These are phyloP conservation scores for Pseudohalonectria lignicola DNA, from an alignment of 2,329 filamentous ascomycete genomes.

Conservation along the genomic window DNA sequence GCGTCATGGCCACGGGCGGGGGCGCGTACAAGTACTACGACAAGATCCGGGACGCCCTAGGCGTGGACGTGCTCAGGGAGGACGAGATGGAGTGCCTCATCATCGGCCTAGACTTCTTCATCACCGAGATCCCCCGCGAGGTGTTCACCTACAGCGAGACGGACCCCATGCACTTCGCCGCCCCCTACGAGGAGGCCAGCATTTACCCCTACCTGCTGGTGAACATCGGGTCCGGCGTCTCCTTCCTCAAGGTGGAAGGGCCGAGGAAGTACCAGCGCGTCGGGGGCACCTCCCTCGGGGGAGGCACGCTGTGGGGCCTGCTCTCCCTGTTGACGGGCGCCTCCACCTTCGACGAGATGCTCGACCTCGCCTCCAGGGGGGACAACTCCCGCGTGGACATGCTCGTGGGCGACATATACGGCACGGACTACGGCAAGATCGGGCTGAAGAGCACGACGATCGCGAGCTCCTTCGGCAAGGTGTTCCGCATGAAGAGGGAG, in stretches of 20 bases:
- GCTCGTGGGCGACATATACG: slow-evolving; percentile 96
- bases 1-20: slow-evolving; percentile 91
- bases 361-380: slow-evolving; percentile 78
- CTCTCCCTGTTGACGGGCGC: slow-evolving; percentile 88
- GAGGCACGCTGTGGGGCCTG: slow-evolving; percentile 95
- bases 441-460: slow-evolving; percentile 93
- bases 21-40: slow-evolving; percentile 97
- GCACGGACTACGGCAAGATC: slow-evolving; percentile 90
- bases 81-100: slow-evolving; percentile 99
- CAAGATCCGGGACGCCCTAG: slow-evolving; percentile 69
- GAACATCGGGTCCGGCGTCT: slow-evolving; percentile 95
- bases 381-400: slow-evolving; percentile 94
- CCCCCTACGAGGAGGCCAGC: slow-evolving; percentile 48
- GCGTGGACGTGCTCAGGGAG: slow-evolving; percentile 80
- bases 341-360: slow-evolving; percentile 94
- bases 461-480: slow-evolving; percentile 92
- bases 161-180: slow-evolving; percentile 81
- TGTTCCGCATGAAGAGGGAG: slow-evolving; percentile 83
- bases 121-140: slow-evolving; percentile 91
- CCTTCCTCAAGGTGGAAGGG: slow-evolving; percentile 92
- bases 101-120: slow-evolving; percentile 96
- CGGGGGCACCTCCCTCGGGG: slow-evolving; percentile 86
- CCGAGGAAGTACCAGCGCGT: slow-evolving; percentile 81
- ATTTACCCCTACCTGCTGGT: slow-evolving; percentile 96
- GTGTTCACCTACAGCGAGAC: slow-evolving; percentile 93